Evolutionary conservation across 2,329 filamentous ascomycete species (phyloP).

Genomic region (Sordariomycetes sp.): DNA sequence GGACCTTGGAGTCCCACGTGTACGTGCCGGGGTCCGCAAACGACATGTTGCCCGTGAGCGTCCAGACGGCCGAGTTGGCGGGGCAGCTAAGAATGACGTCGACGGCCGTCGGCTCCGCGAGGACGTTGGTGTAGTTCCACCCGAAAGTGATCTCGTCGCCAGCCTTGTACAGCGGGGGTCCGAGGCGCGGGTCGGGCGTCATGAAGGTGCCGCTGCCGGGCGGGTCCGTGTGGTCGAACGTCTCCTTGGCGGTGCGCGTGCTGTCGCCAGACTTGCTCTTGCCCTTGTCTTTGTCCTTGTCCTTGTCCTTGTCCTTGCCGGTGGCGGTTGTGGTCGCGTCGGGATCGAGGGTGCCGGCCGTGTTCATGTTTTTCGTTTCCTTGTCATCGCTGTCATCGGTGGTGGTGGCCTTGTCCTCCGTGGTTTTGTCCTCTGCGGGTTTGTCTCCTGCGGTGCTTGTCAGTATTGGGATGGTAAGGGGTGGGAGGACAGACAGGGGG

Average conservation of each 20-base stretch:
- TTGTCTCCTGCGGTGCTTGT: background rate
- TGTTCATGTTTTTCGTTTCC: conserved; percentile 3
- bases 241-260: conserved; percentile 9
- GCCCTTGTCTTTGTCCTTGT: conserved; percentile 11
- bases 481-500: background rate
- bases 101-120: conserved; percentile 43
- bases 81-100: conserved; percentile 46
- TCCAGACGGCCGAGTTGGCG: conserved; percentile 38
- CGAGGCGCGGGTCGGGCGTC: conserved; percentile 30
- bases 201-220: conserved; percentile 37
- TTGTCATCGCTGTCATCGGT: background rate
- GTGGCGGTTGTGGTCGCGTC: conserved; percentile 15
- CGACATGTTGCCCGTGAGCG: conserved; percentile 50
- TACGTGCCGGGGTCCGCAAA: conserved; percentile 35
- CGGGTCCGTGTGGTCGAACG: conserved; percentile 8
- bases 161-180: conserved; percentile 43
- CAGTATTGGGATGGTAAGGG: background rate
- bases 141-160: conserved; percentile 44
- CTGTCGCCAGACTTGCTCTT: conserved; percentile 12
- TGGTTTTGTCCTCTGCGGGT: background rate
- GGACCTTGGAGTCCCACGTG: conserved; percentile 43
- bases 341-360: conserved; percentile 26
- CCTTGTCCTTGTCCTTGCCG: conserved; percentile 11
- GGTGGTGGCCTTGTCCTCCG: background rate
- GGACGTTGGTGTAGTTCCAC: conserved; percentile 54